Conservation (phyloP, 495 filamentous ascomycete genomes). For the Stereocaulon alpinum region DNA sequence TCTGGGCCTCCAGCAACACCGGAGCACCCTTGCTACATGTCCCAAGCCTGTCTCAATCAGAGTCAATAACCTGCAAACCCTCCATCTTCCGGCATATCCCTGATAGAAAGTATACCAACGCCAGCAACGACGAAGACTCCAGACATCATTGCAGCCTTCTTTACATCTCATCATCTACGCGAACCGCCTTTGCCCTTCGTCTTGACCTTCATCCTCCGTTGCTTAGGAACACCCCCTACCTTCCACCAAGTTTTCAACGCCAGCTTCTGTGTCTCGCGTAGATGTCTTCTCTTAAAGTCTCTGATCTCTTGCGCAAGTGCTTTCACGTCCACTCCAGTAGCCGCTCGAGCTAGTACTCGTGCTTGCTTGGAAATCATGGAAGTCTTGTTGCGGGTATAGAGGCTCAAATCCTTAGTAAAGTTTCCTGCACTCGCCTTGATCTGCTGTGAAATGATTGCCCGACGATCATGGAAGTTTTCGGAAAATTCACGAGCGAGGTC, state of each 20-base stretch:
- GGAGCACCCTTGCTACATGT: conserved; percentile 9
- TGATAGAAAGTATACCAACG: conserved; percentile 5
- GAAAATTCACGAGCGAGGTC: conserved; percentile 6
- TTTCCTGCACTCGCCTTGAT: conserved; percentile 2
- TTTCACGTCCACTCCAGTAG: conserved; percentile 5
- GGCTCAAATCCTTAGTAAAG: conserved; percentile 2
- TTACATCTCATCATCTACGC: not conserved
- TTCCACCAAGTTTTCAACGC: conserved; percentile 21
- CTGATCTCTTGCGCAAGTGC: conserved; percentile 1
- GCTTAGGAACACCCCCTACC: conserved; percentile 17
- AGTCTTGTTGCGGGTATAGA: conserved; percentile 4
- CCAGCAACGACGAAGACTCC: not conserved
- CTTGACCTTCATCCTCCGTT: not conserved
- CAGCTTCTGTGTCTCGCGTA: conserved; percentile 20
- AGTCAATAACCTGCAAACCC: not conserved
- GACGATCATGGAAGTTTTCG: not conserved
- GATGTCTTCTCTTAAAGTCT: not conserved
- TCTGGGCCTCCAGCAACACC: not conserved
- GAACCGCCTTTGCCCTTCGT: conserved; percentile 1
- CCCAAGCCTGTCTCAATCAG: not conserved
- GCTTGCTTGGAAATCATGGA: conserved; percentile 10
- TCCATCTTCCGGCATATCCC: not conserved
- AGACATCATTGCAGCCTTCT: not conserved
- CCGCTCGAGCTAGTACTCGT: conserved; percentile 1
- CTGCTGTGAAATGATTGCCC: not conserved